Base-by-base conservation (phyloP, 257 asterid genomes). In the Scutellaria galericulata region DNA sequence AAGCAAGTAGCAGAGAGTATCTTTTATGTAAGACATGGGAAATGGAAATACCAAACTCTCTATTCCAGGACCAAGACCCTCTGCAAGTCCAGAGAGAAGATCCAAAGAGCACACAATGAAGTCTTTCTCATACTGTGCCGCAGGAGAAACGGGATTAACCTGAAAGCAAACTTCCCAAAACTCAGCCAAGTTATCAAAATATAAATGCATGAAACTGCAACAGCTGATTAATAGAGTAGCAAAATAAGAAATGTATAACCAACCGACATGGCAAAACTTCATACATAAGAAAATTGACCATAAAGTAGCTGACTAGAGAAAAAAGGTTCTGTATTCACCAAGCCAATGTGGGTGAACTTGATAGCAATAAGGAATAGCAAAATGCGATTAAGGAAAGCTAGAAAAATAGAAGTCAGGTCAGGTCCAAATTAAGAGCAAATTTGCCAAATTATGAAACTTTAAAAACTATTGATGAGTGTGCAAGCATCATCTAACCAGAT, bases 71-170 rank as follows among this genome's bases (percentile, higher is more conserved):
- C 98, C 96, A 86, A 95, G 99, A 69, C 98, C 99, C 88, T 95
- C 99, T 31, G 93, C 75, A 73, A 95, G 96, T 76, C 99, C 98
- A 72, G 99, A 95, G 71, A 95, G 90, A 85, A 94, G 98, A 83
- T 94, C 99, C 95, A 94, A 86, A 68, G 87, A 94, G 85, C 98
- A 94, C 66, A 92, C 98, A 57, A 86, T 78, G 75, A 95, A 95
- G 77, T 92, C 99, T 82, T 83, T 93, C 81, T 95, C 98, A 87
- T 87, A 90, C 74, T 84, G 99, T 31, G 81, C 80, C 66, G 95
- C 97, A 75, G 96, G 87, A 78, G 97, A 83, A 83, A 76, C 86
- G 52, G 97, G 91, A 82, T 90, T 87, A 75, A 82, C 90, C 99
- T 95, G 88, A 79, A 84, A 73, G 59, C 62, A 78, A 54, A 76